Evolutionary conservation across 192 early-diverging fungal species (phyloP), one percentile per base, ranked within the genome.

Genomic region (Linnemannia zychae): DNA sequence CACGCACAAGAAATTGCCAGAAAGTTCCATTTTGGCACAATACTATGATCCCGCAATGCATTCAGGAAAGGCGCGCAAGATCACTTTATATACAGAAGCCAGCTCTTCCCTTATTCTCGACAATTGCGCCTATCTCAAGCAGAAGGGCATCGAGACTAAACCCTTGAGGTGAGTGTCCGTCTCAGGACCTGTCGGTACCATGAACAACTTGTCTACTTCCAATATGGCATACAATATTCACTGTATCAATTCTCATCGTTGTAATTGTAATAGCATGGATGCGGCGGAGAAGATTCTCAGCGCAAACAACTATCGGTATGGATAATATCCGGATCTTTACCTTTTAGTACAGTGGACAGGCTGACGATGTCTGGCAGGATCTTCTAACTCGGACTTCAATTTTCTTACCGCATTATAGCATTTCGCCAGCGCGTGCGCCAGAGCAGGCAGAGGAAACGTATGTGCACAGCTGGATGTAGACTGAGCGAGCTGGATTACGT

Each of bases 71-170:
- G 33, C 67, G 2, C 72, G 37, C 20, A 70, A 75, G 73, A 79
- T 84, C 18, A 78, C 66, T 2, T 60, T 84, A 18, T 84, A 75
- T 7, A 72, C 77, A 0, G 72, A 78, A 44, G 74, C 72, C n/a
- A 65, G 34, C 28, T 40, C 66, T 17, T 84, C 82, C 18, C 4
- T 47, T 20, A 74, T 84, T 37, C 44, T 73, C 1, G 72, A 46
- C 37, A 60, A 78, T 37, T 84, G 82, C 38, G 46, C 67, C 20
- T 52, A 57, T 3, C 52, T 84, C 36, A 78, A 79, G 57, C 65
- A 74, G 13, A 84, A 84, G 34, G 77, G 73, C 3, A 47, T 84
- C 16, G 82, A 84, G 7, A 84, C 72, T 0, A 78, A 72, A 24
- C 44, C 71, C 2, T 65, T 84, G 33, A 70, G 76, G 81, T 84